Conservation (phyloP, 306 rosid genomes). For the Alnus rubra region DNA sequence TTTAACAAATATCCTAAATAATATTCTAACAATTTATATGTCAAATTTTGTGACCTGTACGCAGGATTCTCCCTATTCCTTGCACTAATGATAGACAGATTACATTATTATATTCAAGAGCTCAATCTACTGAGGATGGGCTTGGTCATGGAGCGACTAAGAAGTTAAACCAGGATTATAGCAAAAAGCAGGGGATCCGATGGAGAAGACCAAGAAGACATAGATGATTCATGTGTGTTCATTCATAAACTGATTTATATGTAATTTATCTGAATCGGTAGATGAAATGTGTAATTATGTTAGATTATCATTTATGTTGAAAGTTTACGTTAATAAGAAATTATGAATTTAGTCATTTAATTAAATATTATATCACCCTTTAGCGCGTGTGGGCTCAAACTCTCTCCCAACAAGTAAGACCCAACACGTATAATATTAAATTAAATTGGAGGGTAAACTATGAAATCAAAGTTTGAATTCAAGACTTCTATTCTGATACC, state of each 20-base stretch:
- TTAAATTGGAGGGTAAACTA: no score
- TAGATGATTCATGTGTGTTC: background rate
- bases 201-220: slow-evolving; percentile 21
- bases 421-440: no score
- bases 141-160: slow-evolving; percentile 20
- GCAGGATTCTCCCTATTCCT: slow-evolving; percentile 68
- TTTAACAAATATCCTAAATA: no score
- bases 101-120: slow-evolving; percentile 57
- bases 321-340: no score
- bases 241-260: background rate
- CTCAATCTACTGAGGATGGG: slow-evolving; percentile 43
- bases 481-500: no score
- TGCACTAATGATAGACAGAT: slow-evolving; percentile 64
- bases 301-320: background rate
- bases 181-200: background rate
- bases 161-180: slow-evolving; percentile 10
- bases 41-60: background rate
- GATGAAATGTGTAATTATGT: background rate
- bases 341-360: no score
- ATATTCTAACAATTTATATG: no score
- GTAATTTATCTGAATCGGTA: background rate
- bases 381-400: no score
- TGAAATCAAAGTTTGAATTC: no score
- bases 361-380: no score
- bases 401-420: no score